phyloP scores from a whole-genome alignment of 306 rosid genomes.

The Biancaea sappan region DNA sequence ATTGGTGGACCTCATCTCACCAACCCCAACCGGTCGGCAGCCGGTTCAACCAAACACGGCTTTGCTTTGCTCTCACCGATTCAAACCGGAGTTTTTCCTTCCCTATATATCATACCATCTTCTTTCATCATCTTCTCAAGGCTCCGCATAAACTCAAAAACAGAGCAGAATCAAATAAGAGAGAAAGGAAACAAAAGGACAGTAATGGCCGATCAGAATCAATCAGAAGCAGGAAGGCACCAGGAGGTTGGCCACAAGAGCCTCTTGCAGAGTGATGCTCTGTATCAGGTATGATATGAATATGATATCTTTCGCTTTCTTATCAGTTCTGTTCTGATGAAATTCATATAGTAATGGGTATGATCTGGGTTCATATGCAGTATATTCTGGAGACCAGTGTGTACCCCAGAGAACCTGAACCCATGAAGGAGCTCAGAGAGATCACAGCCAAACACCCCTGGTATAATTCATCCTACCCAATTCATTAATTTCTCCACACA shows the following conservation, averaged over 20 bases:
- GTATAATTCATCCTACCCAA: conserved; percentile 33
- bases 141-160: not conserved
- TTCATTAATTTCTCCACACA: too few relatives aligned
- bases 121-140: not conserved
- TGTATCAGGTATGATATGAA: conserved; percentile 93
- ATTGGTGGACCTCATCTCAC: conserved; percentile 58
- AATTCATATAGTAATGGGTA: not conserved
- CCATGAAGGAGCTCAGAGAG: conserved; percentile 93
- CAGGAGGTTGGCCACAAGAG: conserved; percentile 99
- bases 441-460: conserved; percentile 92
- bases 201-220: conserved; percentile 72
- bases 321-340: too few relatives aligned
- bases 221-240: conserved; percentile 70
- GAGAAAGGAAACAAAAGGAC: not conserved
- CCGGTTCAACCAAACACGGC: conserved; percentile 53
- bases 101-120: conserved; percentile 34
- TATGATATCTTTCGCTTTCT: too few relatives aligned
- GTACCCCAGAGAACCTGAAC: conserved; percentile 86
- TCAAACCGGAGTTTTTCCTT: conserved; percentile 41
- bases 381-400: conserved; percentile 90
- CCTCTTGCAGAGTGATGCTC: conserved; percentile 93
- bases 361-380: conserved; percentile 38
- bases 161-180: conserved; percentile 19
- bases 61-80: conserved; percentile 21
- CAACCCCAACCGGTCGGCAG: conserved; percentile 69